These are phyloP conservation scores for Saturnispora gosingensis DNA, from an alignment of 805 yeast species.

Conservation along the genomic window DNA sequence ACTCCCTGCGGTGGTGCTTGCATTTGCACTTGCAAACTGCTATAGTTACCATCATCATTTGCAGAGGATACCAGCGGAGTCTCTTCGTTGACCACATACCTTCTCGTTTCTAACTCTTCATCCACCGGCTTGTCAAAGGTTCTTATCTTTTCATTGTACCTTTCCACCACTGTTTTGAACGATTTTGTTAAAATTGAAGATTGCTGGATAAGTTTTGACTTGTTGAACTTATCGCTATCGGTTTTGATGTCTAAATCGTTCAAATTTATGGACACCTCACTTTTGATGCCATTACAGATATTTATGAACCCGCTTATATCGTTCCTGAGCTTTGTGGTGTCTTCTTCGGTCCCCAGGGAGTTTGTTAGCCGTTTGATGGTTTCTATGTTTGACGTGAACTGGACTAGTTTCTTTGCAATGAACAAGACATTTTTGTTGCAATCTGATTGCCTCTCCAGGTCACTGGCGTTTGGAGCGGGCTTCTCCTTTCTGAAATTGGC, in stretches of 20 bases:
- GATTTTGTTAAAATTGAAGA: neutral
- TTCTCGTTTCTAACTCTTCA: neutral
- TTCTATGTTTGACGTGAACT: neutral
- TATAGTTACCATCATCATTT: constrained; percentile 7
- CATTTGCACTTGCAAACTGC: constrained; percentile 23
- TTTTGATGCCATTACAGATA: neutral
- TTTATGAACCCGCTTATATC: neutral
- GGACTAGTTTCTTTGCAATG: neutral
- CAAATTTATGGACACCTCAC: neutral
- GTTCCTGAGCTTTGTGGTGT: neutral
- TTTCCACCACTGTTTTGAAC: neutral
- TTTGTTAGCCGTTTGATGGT: neutral
- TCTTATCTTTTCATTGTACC: neutral
- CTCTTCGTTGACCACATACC: neutral
- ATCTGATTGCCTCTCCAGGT: neutral
- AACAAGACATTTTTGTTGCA: neutral
- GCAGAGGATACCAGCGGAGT: neutral
- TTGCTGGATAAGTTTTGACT: neutral
- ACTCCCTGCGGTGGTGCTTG: constrained; percentile 29
- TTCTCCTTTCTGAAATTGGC: neutral
- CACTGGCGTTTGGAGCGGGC: neutral
- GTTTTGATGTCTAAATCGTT: neutral
- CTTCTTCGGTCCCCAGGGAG: neutral
- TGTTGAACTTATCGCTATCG: neutral
- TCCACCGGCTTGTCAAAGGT: neutral